Evolutionary conservation across 495 filamentous ascomycete species (phyloP).

Genomic region (Pyrenopolyporus hunteri): DNA sequence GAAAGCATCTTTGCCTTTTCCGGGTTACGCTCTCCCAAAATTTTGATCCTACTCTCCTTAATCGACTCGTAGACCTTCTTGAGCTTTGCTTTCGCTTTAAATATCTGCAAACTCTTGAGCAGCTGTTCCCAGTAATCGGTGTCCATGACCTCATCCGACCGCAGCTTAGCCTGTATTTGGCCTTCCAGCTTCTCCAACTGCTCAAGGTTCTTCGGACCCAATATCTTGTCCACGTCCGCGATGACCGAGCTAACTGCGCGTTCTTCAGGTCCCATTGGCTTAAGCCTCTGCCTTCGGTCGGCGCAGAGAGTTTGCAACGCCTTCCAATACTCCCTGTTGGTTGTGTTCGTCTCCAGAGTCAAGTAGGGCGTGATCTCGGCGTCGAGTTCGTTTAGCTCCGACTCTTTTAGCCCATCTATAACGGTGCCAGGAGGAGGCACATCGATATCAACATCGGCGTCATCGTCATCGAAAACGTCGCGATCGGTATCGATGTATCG

Average conservation of each 20-base stretch:
- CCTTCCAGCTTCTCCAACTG: conserved; percentile 83
- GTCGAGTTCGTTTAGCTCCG: conserved; percentile 76
- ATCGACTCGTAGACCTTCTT: conserved; percentile 81
- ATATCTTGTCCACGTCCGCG: conserved; percentile 82
- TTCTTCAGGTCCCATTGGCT: conserved; percentile 65
- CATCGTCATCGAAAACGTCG: conserved; percentile 80
- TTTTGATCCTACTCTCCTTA: conserved; percentile 72
- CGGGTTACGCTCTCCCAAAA: conserved; percentile 69
- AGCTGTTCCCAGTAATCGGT: conserved; percentile 98
- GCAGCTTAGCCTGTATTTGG: conserved; percentile 82
- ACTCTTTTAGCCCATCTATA: conserved; percentile 74
- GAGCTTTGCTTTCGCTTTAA: conserved; percentile 89
- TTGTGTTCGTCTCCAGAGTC: conserved; percentile 74
- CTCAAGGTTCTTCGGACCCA: conserved; percentile 85
- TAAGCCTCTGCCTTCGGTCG: conserved; percentile 72
- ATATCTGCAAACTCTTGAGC: conserved; percentile 80
- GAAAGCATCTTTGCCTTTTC: conserved; percentile 67
- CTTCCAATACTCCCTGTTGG: conserved; percentile 90
- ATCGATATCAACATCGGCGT: conserved; percentile 71
- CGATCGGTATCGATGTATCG: conserved; percentile 85
- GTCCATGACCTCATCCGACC: conserved; percentile 90
- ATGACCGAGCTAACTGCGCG: conserved; percentile 82
- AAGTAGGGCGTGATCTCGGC: conserved; percentile 88
- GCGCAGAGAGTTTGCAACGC: conserved; percentile 85
- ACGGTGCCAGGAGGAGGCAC: conserved; percentile 83